phyloP scores from a whole-genome alignment of 192 early-diverging fungal genomes.

The Backusella psychrophila region DNA sequence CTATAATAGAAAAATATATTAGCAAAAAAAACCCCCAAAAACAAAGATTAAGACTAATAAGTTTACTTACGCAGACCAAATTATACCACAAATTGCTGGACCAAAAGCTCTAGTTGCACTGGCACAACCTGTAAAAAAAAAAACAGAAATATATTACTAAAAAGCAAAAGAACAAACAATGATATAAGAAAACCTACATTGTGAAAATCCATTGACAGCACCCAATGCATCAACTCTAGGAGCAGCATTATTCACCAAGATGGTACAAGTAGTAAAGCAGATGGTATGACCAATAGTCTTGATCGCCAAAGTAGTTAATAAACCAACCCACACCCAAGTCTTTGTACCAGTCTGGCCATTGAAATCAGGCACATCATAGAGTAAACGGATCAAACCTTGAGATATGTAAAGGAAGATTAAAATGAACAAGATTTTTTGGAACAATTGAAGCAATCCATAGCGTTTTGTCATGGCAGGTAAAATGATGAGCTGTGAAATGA shows the following conservation, averaged over 20 bases:
- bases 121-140: constrained; percentile 1
- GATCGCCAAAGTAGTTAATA: constrained; percentile 12
- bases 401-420: constrained; percentile 13
- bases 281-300: constrained; percentile 27
- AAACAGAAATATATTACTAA: neutral
- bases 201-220: constrained; percentile 55
- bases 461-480: constrained; percentile 43
- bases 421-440: constrained; percentile 28
- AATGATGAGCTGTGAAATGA: constrained; percentile 48
- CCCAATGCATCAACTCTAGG: constrained; percentile 43
- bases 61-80: constrained; percentile 38
- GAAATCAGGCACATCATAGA: constrained; percentile 25
- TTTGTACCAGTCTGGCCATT: constrained; percentile 20
- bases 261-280: constrained; percentile 43
- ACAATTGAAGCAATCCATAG: constrained; percentile 43
- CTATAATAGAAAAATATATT: neutral
- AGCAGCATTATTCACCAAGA: constrained; percentile 50
- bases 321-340: constrained; percentile 26
- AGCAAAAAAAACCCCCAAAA: neutral
- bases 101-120: constrained; percentile 43
- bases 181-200: constrained; percentile 20
- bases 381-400: constrained; percentile 24
- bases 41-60: neutral
- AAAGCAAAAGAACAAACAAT: neutral
- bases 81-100: constrained; percentile 47